These are phyloP conservation scores for Ophiostoma ips DNA, from an alignment of 2,329 filamentous ascomycete genomes.

Conservation along the genomic window DNA sequence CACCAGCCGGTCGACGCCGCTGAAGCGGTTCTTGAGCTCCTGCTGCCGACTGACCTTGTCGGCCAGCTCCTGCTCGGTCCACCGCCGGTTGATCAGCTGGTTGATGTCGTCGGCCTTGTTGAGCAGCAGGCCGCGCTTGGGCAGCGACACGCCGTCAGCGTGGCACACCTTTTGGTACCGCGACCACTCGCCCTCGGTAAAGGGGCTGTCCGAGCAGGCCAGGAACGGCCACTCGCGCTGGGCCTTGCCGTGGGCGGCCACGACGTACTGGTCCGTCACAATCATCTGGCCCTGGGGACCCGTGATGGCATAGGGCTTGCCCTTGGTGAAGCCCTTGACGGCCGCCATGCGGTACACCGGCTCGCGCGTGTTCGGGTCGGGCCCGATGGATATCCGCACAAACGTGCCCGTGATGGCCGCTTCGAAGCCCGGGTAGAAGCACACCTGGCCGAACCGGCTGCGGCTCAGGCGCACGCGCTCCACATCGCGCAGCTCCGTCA, in stretches of 20 bases:
- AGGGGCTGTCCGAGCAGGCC: conserved; percentile 69
- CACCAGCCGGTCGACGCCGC: conserved; percentile 52
- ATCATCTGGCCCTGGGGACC: conserved; percentile 60
- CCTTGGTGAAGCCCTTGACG: conserved; percentile 70
- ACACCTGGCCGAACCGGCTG: conserved; percentile 76
- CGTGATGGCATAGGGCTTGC: conserved; percentile 72
- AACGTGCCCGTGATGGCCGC: conserved; percentile 71
- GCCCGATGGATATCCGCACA: conserved; percentile 69
- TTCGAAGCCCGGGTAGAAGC: conserved; percentile 86
- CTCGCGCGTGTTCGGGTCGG: conserved; percentile 55
- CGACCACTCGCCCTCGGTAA: conserved; percentile 55
- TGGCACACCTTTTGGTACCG: conserved; percentile 65
- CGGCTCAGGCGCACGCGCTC: conserved; percentile 74
- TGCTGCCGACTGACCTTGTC: conserved; percentile 62
- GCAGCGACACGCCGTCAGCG: conserved; percentile 57
- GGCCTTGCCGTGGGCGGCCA: conserved; percentile 68
- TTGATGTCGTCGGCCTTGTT: conserved; percentile 74
- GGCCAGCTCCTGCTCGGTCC: conserved; percentile 72
- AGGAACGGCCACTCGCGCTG: conserved; percentile 82
- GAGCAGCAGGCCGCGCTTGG: conserved; percentile 55
- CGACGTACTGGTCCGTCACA: conserved; percentile 73
- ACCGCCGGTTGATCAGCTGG: conserved; percentile 60
- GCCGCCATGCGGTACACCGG: conserved; percentile 77
- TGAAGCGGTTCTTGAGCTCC: conserved; percentile 50
- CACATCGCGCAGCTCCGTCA: conserved; percentile 64